phyloP scores from a whole-genome alignment of 2,329 filamentous ascomycete genomes.

The Ophiostoma fasciatum region DNA sequence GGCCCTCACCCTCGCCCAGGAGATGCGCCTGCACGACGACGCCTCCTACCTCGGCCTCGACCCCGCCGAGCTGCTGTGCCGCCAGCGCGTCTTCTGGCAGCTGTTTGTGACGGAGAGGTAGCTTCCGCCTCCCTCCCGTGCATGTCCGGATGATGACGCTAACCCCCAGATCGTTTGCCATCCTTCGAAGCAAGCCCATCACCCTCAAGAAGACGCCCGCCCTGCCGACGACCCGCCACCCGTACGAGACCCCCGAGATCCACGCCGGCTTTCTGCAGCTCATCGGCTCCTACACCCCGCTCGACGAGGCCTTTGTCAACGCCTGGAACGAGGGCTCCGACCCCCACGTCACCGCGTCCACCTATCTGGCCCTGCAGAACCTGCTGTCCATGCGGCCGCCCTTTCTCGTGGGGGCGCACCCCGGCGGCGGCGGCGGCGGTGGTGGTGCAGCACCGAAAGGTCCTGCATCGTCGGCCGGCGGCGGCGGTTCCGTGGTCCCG shows the following conservation, averaged over 20 bases:
- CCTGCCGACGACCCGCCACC: conserved; percentile 34
- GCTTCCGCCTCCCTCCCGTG: no score
- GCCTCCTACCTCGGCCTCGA: conserved; percentile 33
- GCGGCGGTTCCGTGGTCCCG: no score
- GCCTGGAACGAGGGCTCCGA: conserved; percentile 46
- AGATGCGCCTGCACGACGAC: conserved; percentile 44
- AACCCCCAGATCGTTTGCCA: conserved; percentile 39
- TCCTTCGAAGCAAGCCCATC: conserved; percentile 48
- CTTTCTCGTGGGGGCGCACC: conserved; percentile 17
- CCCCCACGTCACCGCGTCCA: conserved; percentile 19
- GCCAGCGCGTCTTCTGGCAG: conserved; percentile 45
- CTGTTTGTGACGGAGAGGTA: conserved; percentile 47
- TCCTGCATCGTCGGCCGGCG: no score
- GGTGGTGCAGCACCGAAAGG: no score
- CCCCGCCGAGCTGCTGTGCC: conserved; percentile 35
- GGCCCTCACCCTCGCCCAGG: conserved; percentile 43
- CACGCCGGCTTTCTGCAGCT: conserved; percentile 45
- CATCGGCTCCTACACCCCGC: conserved; percentile 44
- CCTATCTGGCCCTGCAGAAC: conserved; percentile 22
- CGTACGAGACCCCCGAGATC: conserved; percentile 36
- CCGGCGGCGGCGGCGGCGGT: not conserved
- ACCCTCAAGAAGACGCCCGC: conserved; percentile 44
- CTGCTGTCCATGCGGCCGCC: conserved; percentile 19
- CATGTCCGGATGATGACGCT: not conserved
- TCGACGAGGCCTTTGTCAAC: conserved; percentile 48